These are phyloP conservation scores for Aechmea fasciata DNA, from an alignment of 176 grass and related monocot genomes.

Conservation along the genomic window DNA sequence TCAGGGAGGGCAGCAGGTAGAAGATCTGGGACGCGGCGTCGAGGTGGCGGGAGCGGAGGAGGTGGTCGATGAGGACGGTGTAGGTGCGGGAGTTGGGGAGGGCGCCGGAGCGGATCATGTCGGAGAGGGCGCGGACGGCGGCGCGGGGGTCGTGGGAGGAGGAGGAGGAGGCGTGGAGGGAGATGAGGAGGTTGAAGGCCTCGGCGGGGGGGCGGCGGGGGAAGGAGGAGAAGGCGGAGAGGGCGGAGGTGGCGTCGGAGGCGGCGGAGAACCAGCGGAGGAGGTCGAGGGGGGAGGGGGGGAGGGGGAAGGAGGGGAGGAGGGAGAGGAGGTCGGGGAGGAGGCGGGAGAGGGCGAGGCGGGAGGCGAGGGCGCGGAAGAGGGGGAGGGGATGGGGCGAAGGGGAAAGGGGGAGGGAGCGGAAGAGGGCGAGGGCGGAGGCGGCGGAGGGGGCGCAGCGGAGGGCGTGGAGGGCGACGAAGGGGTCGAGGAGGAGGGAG, in stretches of 20 bases:
- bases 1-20: conserved; percentile 50
- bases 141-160: conserved; percentile 19
- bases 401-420: conserved; percentile 20
- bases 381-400: neutral
- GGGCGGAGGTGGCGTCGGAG: conserved; percentile 26
- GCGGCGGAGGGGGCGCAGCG: conserved; percentile 20
- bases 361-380: conserved; percentile 29
- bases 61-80: conserved; percentile 49
- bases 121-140: conserved; percentile 46
- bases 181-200: conserved; percentile 48
- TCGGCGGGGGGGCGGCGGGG: conserved; percentile 30
- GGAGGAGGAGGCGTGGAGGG: conserved; percentile 27
- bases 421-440: conserved; percentile 20
- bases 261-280: conserved; percentile 46
- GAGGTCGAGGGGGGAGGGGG: conserved; percentile 33
- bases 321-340: conserved; percentile 29
- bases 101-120: conserved; percentile 58
- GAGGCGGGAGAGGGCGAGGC: conserved; percentile 27
- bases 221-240: conserved; percentile 38
- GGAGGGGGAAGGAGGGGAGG: conserved; percentile 33
- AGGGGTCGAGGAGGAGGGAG: conserved; percentile 34
- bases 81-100: conserved; percentile 62
- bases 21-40: conserved; percentile 57
- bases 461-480: conserved; percentile 31
- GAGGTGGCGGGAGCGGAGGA: conserved; percentile 40